A percentile compares a stretch with the other conserved stretches of the same genome.
Evolutionary conservation across 106 monocot genomes (phyloP).

Genomic region (Apostasia ramifera): DNA sequence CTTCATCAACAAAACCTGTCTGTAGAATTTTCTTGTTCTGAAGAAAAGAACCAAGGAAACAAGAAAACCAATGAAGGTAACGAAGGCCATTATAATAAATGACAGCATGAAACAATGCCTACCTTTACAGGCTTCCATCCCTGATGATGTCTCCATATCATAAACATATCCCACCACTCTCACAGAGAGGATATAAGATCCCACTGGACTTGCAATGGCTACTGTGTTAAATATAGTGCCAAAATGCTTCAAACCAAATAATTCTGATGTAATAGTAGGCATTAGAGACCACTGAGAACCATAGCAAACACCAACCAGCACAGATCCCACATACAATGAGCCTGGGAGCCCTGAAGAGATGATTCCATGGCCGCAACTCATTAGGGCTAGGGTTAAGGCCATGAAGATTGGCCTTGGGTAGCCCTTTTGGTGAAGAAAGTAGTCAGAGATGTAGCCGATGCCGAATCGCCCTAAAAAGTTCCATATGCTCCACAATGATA

Average conservation of each 20-base stretch:
- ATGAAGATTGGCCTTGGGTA: conserved; percentile 67
- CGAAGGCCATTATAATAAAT: conserved; percentile 67
- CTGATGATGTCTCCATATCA: conserved; percentile 47
- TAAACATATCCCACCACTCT: conserved; percentile 79
- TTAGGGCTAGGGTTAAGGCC: conserved; percentile 42
- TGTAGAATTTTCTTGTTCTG: conserved; percentile 62
- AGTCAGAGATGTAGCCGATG: conserved; percentile 66
- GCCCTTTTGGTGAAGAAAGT: conserved; percentile 41
- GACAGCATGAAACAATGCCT: conserved; percentile 68
- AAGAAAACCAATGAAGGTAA: conserved; percentile 30
- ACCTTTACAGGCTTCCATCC: conserved; percentile 29
- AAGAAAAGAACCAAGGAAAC: conserved; percentile 35
- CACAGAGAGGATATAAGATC: conserved; percentile 86
- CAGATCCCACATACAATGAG: conserved; percentile 57
- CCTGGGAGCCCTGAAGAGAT: conserved; percentile 62
- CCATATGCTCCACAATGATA: conserved; percentile 97
- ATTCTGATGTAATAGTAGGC: conserved; percentile 85
- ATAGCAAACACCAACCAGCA: conserved; percentile 78
- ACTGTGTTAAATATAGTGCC: conserved; percentile 89
- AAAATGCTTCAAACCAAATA: conserved; percentile 81
- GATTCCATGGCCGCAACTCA: conserved; percentile 66
- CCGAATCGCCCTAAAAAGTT: conserved; percentile 86
- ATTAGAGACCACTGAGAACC: conserved; percentile 87
- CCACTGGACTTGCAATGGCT: conserved; percentile 69
- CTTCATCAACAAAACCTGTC: conserved; percentile 15